These are phyloP conservation scores for Lachnellula hyalina DNA, from an alignment of 2,329 filamentous ascomycete species.

Conservation along the genomic window DNA sequence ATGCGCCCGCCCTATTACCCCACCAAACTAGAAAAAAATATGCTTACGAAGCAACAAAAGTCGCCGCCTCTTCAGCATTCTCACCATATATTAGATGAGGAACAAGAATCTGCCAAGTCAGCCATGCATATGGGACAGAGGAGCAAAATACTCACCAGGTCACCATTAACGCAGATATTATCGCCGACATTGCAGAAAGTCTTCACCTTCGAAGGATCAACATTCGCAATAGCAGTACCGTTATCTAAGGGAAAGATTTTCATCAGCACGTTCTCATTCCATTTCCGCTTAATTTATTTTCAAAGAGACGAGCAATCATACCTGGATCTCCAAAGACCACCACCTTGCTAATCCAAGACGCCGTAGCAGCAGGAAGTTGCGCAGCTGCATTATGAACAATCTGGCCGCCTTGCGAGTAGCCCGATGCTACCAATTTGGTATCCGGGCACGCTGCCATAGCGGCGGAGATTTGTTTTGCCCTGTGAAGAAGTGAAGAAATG, in stretches of 20 bases:
- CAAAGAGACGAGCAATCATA: slow-evolving; percentile 18
- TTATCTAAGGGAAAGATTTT: slow-evolving; percentile 11
- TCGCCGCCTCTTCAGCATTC: too few relatives aligned
- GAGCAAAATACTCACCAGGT: slow-evolving; percentile 24
- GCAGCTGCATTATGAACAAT: slow-evolving; percentile 38
- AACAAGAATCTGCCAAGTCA: too few relatives aligned
- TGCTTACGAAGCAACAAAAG: too few relatives aligned
- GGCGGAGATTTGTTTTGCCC: slow-evolving; percentile 30
- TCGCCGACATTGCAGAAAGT: slow-evolving; percentile 47
- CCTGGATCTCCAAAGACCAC: slow-evolving; percentile 41
- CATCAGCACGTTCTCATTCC: too few relatives aligned
- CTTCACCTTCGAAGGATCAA: slow-evolving; percentile 28
- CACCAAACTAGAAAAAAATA: too few relatives aligned
- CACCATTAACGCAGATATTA: slow-evolving; percentile 43
- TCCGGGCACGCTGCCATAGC: slow-evolving; percentile 33
- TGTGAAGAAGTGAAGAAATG: not conserved
- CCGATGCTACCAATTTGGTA: slow-evolving; percentile 36
- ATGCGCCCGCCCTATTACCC: too few relatives aligned
- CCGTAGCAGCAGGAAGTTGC: slow-evolving; percentile 25
- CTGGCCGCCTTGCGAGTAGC: slow-evolving; percentile 41
- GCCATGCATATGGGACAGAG: too few relatives aligned
- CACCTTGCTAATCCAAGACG: slow-evolving; percentile 34
- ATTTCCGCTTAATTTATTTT: too few relatives aligned
- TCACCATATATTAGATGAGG: too few relatives aligned
- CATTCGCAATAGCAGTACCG: slow-evolving; percentile 19